Conservation (phyloP, 371 early-diverging fungal species). For the Actinomortierella ambigua region DNA sequence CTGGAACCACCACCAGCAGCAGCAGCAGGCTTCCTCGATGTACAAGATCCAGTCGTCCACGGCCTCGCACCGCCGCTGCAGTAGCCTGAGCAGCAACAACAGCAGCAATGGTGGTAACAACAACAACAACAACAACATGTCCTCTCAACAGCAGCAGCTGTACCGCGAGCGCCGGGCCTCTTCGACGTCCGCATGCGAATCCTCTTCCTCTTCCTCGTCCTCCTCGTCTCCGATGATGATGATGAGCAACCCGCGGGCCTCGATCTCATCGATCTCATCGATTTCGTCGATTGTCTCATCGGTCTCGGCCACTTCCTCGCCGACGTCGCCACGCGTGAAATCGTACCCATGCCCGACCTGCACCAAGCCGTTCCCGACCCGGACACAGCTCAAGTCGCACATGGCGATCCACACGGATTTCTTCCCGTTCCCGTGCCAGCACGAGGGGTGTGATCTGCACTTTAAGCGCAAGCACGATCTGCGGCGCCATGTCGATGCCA, state of each 20-base stretch:
- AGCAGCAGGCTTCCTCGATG: no score
- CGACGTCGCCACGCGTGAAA: conserved; percentile 9
- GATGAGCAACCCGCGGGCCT: no score
- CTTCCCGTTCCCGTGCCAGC: conserved; percentile 41
- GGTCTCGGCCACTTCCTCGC: no score
- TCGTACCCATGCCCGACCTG: conserved; percentile 41
- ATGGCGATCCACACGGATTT: conserved; percentile 42
- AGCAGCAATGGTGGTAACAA: conserved; percentile 7
- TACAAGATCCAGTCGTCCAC: no score
- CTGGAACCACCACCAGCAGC: no score
- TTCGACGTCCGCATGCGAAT: no score
- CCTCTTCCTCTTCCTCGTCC: no score
- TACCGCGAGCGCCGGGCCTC: conserved; percentile 16
- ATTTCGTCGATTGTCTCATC: no score
- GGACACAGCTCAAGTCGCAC: conserved; percentile 43
- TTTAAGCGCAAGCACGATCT: conserved; percentile 46
- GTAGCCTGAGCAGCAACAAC: conserved; percentile 12
- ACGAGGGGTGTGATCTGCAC: conserved; percentile 34
- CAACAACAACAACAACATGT: conserved; percentile 5
- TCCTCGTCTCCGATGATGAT: no score
- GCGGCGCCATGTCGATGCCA: conserved; percentile 45
- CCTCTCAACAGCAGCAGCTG: conserved; percentile 1
- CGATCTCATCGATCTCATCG: no score
- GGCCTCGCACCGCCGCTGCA: conserved; percentile 6
- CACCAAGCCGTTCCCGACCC: conserved; percentile 36